Base-by-base conservation (phyloP, 1,139 yeast genomes). In the Candida sanyaensis region DNA sequence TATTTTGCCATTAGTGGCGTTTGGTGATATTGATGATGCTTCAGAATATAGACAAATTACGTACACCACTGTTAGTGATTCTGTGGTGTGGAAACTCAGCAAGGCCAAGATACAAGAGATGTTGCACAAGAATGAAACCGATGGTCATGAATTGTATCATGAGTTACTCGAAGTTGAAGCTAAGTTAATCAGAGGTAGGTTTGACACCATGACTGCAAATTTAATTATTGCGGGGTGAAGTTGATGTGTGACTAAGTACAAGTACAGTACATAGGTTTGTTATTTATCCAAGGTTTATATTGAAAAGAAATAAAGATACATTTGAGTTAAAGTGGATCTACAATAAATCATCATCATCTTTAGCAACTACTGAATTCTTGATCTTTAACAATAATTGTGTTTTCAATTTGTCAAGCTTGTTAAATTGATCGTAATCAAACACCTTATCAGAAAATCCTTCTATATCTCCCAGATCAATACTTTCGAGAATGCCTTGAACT, bases 391-490 rank as follows among this genome's bases (percentile, higher is more conserved):
- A 77, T 48, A 93, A 75, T 34, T 88, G 84, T n/a, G 97, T 89
- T 74, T 89, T 91, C 84, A 96, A 86, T 60, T 87, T 89, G 66
- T 95, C 99, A 50, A 93, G 81, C 67, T 91, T 90, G 56, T 86
- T 77, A 66, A 88, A 91, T 66, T 89, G 96, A 66, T 93, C 99
- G 61, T 71, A 93, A 55, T 88, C 96, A 64, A 78, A 88, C 24
- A 92, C 86, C 55, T 83, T 81, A 56, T 84, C 84, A 4, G 96
- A 81, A 61, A 89, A 83, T 44, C 73, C 78, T 62, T 92, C 93
- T 38, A 86, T 72, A 64, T 92, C 97, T 30, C 96, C 96, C 44
- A 84, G 85, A 52, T 83, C 81, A 45, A 88, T 86, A 26, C 95
- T 82, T 41, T 83, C 86, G 34, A 88, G 75, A 32, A 93, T 67